A percentile compares a stretch with the other conserved stretches of the same genome.
Conservation (phyloP, 1,284 basidiomycete genomes). For the Cryptococcus hybrid region DNA sequence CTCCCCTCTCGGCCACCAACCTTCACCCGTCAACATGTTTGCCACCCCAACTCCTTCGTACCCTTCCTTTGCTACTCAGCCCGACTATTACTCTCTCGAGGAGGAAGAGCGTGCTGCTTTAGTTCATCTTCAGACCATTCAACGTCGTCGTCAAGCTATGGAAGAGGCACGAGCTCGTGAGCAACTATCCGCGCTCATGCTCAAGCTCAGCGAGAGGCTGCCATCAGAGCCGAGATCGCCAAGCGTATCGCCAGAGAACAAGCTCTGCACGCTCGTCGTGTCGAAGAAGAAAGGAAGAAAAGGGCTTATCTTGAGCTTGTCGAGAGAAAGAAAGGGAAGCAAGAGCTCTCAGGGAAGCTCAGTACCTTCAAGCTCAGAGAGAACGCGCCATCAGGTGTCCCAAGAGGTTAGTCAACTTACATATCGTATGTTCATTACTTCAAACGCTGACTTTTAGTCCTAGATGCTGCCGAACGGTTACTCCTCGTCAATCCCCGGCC, state of each 20-base stretch:
- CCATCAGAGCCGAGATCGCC: conserved; percentile 4
- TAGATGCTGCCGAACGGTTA: background rate
- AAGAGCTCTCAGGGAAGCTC: conserved; percentile 3
- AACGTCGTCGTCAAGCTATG: conserved; percentile 34
- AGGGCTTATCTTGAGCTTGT: conserved; percentile 7
- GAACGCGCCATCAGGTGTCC: conserved; percentile 7
- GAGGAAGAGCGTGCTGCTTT: conserved; percentile 41
- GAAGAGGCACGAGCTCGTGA: conserved; percentile 26
- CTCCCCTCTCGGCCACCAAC: conserved; percentile 7
- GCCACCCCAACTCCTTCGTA: background rate
- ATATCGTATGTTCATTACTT: background rate
- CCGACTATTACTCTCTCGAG: conserved; percentile 18
- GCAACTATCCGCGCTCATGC: conserved; percentile 10
- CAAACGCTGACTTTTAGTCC: background rate
- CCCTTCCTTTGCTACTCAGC: conserved; percentile 1
- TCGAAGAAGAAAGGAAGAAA: conserved; percentile 5
- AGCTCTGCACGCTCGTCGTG: background rate
- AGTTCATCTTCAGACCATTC: conserved; percentile 41
- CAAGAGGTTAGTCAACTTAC: conserved; percentile 11
- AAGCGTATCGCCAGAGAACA: background rate
- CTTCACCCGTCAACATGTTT: conserved; percentile 1
- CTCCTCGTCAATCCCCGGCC: background rate
- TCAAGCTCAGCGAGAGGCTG: conserved; percentile 13
- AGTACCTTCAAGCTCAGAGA: background rate
- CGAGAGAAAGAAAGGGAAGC: conserved; percentile 10